These are phyloP conservation scores for Chlorella variabilis DNA, from an alignment of 163 green algal species.

Conservation along the genomic window DNA sequence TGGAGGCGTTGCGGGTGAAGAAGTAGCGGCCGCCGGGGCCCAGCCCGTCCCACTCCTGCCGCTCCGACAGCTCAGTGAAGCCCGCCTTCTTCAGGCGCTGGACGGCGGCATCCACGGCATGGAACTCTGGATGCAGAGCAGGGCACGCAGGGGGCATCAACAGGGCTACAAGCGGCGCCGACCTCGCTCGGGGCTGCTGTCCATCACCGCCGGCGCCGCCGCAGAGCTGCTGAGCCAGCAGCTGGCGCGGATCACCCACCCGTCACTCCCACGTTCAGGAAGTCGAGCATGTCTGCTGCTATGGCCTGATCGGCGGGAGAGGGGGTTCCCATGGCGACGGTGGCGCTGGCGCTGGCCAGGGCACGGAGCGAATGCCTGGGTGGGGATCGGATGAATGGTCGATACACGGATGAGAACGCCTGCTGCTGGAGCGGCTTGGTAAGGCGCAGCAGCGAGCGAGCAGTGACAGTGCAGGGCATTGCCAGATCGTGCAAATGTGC, in stretches of 20 bases:
- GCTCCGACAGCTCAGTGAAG: constrained; percentile 82
- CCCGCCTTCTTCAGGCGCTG: constrained; percentile 68
- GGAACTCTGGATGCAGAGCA: neutral
- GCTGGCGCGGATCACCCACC: neutral
- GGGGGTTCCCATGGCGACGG: neutral
- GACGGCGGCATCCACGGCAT: constrained; percentile 56
- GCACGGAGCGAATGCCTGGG: neutral
- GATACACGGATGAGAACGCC: no score
- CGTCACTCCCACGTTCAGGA: constrained; percentile 32
- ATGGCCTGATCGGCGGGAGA: constrained; percentile 1
- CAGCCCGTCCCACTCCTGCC: constrained; percentile 67
- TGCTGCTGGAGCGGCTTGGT: no score
- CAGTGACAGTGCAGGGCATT: no score
- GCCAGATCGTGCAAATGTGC: no score
- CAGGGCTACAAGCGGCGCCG: neutral
- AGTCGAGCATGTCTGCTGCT: constrained; percentile 33
- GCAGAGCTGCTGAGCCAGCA: no score
- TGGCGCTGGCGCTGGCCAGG: neutral
- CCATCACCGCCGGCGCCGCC: no score
- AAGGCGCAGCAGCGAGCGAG: no score
- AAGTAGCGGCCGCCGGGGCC: constrained; percentile 90
- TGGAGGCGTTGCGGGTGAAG: constrained; percentile 93
- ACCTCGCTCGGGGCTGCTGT: no score
- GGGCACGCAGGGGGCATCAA: neutral
- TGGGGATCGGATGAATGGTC: neutral